phyloP scores from a whole-genome alignment of 2,329 filamentous ascomycete species.

The Fusarium brachygibbosum region DNA sequence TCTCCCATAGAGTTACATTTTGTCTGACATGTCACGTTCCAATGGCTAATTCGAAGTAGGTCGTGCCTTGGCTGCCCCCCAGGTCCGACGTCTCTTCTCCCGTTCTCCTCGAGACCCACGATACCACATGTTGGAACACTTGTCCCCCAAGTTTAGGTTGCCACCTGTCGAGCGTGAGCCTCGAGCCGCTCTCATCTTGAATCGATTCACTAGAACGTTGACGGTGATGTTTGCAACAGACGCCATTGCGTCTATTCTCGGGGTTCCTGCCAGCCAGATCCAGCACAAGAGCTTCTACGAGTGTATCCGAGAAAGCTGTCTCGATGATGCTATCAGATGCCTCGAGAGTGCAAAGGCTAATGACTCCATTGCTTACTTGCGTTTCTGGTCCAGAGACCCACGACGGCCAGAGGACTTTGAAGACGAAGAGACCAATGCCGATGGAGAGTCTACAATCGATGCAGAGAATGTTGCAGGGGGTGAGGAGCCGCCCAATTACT shows the following conservation, averaged over 20 bases:
- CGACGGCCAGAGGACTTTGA: constrained; percentile 67
- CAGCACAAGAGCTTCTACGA: constrained; percentile 87
- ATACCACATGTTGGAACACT: constrained; percentile 89
- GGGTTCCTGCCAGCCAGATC: constrained; percentile 76
- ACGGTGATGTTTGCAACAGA: constrained; percentile 90
- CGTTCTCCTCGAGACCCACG: constrained; percentile 85
- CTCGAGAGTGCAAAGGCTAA: constrained; percentile 90
- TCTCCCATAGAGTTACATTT: not conserved
- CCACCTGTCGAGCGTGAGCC: constrained; percentile 78
- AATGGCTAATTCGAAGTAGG: constrained; percentile 62
- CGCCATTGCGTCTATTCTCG: constrained; percentile 80
- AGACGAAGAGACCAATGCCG: constrained; percentile 58
- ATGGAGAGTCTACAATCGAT: constrained; percentile 23
- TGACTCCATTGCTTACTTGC: constrained; percentile 89
- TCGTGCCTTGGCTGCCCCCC: constrained; percentile 80
- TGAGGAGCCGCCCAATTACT: constrained; percentile 15
- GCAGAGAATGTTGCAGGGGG: constrained; percentile 1
- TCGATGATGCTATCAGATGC: constrained; percentile 81
- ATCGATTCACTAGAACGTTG: constrained; percentile 85
- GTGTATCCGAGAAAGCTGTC: constrained; percentile 83
- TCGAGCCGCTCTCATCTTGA: constrained; percentile 85
- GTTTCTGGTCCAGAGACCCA: constrained; percentile 86
- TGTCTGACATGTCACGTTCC: not conserved
- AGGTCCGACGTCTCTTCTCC: constrained; percentile 83
- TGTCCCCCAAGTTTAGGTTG: constrained; percentile 83